phyloP scores from a whole-genome alignment of 1,139 yeast genomes.

The Blastobotrys indianensis region DNA sequence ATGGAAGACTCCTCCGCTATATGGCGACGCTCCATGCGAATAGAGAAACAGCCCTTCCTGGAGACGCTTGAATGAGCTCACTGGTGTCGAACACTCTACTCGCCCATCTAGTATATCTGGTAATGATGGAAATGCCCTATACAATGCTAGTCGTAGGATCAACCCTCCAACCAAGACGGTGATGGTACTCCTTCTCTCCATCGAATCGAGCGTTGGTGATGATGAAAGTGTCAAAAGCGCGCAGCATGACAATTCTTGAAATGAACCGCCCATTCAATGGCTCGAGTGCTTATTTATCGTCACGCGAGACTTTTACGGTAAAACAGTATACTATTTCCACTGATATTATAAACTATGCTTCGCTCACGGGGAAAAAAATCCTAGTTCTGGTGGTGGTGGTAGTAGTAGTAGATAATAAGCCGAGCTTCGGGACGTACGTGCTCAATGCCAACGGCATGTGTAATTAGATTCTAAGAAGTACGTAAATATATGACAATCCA shows the following conservation, averaged over 20 bases:
- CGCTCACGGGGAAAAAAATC: too few relatives aligned
- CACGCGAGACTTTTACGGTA: too few relatives aligned
- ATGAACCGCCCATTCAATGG: too few relatives aligned
- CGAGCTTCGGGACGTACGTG: too few relatives aligned
- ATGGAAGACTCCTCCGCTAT: constrained; percentile 81
- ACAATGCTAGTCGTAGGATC: constrained; percentile 23
- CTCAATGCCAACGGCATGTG: too few relatives aligned
- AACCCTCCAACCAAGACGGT: constrained; percentile 17
- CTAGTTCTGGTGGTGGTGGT: too few relatives aligned
- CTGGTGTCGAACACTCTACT: constrained; percentile 76
- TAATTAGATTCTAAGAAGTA: too few relatives aligned
- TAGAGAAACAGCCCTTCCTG: constrained; percentile 74
- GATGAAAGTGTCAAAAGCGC: constrained; percentile 87
- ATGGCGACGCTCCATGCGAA: constrained; percentile 56
- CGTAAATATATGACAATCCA: too few relatives aligned
- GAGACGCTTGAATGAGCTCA: constrained; percentile 59
- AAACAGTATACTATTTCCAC: too few relatives aligned
- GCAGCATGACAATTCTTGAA: constrained; percentile 33
- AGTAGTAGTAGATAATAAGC: too few relatives aligned
- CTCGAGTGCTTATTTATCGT: too few relatives aligned
- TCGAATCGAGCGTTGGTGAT: constrained; percentile 62
- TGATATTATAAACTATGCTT: too few relatives aligned
- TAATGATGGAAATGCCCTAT: constrained; percentile 28
- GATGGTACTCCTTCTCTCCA: constrained; percentile 1
- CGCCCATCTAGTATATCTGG: constrained; percentile 42